Evolutionary conservation across 2,329 filamentous ascomycete genomes (phyloP).

Genomic region (Sarocladium oryzae): DNA sequence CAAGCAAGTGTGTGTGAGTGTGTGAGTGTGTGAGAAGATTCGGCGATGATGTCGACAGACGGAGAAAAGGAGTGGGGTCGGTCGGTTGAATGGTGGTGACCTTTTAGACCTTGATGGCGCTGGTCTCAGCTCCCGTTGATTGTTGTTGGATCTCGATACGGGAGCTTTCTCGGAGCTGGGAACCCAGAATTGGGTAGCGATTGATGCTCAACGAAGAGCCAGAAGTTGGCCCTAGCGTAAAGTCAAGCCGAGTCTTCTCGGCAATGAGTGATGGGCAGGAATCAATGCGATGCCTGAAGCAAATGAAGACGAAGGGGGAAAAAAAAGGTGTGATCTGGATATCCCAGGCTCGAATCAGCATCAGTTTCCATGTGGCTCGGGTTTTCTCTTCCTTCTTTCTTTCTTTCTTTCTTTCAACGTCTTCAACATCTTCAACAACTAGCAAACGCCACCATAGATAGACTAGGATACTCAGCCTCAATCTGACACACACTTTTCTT

Average conservation of each 20-base stretch:
- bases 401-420: too few relatives aligned
- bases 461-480: neutral
- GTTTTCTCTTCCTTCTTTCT: neutral
- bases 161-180: slow-evolving; percentile 2
- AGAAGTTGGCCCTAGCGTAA: slow-evolving; percentile 2
- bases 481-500: neutral
- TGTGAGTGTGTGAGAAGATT: neutral
- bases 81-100: neutral
- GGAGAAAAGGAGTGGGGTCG: neutral
- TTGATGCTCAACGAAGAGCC: slow-evolving; percentile 5
- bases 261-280: neutral
- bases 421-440: neutral
- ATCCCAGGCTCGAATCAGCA: neutral
- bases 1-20: too few relatives aligned
- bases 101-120: neutral
- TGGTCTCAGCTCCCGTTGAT: neutral
- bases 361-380: neutral
- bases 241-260: neutral
- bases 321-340: too few relatives aligned
- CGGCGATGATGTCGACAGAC: slow-evolving; percentile 7
- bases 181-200: neutral
- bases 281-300: too few relatives aligned
- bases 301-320: too few relatives aligned
- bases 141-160: slow-evolving; percentile 6
- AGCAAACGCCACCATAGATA: neutral